Conservation (phyloP, 768 basidiomycete genomes). For the Phaffia tasmanica region DNA sequence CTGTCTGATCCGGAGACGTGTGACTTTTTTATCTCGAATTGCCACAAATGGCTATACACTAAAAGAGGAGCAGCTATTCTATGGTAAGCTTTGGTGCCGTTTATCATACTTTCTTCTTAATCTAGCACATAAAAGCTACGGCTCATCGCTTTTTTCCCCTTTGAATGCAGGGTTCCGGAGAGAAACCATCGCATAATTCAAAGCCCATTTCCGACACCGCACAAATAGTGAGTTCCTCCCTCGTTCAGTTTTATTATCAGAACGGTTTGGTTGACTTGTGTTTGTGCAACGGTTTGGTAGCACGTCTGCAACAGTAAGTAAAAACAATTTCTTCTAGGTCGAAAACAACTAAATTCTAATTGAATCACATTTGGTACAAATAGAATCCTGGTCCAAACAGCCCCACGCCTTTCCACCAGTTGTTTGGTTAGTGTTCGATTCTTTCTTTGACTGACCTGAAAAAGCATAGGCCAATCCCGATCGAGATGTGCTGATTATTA, state of each 20-base stretch:
- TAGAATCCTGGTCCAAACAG: too few relatives aligned
- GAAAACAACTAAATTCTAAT: not conserved
- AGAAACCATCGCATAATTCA: conserved; percentile 14
- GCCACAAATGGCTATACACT: conserved; percentile 22
- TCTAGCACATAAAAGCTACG: too few relatives aligned
- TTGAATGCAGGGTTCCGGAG: conserved; percentile 7
- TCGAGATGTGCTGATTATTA: too few relatives aligned
- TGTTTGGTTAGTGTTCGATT: too few relatives aligned
- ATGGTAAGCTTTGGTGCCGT: not conserved
- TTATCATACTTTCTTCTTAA: not conserved
- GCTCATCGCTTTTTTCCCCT: too few relatives aligned
- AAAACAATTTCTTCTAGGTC: not conserved
- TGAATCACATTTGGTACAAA: too few relatives aligned
- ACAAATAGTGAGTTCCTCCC: conserved; percentile 18
- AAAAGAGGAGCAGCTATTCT: not conserved
- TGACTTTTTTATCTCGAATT: conserved; percentile 21
- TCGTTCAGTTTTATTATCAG: too few relatives aligned
- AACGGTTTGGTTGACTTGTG: too few relatives aligned
- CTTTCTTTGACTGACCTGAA: not conserved
- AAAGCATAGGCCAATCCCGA: too few relatives aligned
- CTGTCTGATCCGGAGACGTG: conserved; percentile 13
- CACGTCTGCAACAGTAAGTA: not conserved
- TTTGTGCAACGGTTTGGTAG: too few relatives aligned
- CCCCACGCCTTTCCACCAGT: too few relatives aligned
- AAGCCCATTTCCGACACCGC: conserved; percentile 11